phyloP scores from a whole-genome alignment of 2,329 filamentous ascomycete genomes.

The Xylaria sp. region DNA sequence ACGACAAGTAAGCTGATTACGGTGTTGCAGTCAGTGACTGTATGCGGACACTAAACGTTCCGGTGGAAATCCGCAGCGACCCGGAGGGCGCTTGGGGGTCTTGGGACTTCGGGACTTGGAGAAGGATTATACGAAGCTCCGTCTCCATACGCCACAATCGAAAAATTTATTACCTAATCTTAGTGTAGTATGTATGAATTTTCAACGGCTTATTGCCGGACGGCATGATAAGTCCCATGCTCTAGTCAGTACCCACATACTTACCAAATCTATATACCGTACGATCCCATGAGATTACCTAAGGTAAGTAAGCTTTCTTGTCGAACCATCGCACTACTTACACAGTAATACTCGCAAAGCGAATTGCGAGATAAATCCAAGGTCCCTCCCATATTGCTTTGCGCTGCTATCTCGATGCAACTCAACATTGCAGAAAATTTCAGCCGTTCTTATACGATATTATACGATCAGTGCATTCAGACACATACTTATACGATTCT shows the following conservation, averaged over 20 bases:
- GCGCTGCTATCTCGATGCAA: neutral
- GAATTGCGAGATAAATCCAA: neutral
- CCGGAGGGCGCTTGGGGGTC: constrained; percentile 8
- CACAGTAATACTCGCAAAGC: neutral
- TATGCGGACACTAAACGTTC: neutral
- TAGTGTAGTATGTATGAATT: neutral
- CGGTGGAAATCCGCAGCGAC: neutral
- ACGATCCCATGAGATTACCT: neutral
- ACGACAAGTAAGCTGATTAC: constrained; percentile 13
- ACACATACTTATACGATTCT: constrained; percentile 10
- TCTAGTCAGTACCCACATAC: constrained; percentile 5
- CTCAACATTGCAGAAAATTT: neutral
- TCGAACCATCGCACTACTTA: neutral
- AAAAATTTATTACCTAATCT: neutral
- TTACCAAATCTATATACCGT: neutral
- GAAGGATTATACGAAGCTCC: constrained; percentile 20
- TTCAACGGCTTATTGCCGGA: neutral
- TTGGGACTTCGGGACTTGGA: neutral
- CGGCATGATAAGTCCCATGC: neutral
- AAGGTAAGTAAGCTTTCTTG: neutral
- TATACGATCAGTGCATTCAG: constrained; percentile 18
- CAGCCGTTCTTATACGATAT: neutral
- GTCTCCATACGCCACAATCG: neutral
- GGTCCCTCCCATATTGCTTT: neutral
- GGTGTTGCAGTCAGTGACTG: neutral